Evolutionary conservation across 768 basidiomycete species (phyloP).

Genomic region (Amanita fuliginea): DNA sequence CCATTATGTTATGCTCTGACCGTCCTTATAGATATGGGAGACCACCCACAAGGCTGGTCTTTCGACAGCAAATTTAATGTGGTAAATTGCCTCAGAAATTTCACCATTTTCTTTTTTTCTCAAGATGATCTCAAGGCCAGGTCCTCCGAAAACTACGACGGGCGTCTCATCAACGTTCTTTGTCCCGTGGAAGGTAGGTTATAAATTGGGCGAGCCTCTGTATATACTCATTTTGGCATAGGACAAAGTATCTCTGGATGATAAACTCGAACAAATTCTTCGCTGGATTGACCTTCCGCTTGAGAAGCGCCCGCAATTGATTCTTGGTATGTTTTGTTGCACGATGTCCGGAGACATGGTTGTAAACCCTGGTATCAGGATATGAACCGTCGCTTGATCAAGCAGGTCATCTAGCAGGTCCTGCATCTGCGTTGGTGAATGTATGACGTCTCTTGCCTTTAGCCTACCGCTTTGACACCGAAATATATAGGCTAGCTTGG

Average conservation of each 20-base stretch:
- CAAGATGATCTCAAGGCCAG: conserved; percentile 44
- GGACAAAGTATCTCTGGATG: conserved; percentile 52
- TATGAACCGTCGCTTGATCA: conserved; percentile 85
- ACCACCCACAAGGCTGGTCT: conserved; percentile 67
- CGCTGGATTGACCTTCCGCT: conserved; percentile 76
- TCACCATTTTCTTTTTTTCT: background rate
- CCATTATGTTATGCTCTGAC: background rate
- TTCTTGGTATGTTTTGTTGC: conserved; percentile 50
- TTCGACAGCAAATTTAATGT: conserved; percentile 84
- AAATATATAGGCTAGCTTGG: conserved; percentile 43
- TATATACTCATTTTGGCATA: conserved; percentile 10
- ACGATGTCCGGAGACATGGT: conserved; percentile 1
- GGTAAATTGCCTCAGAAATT: conserved; percentile 35
- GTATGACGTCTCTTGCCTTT: conserved; percentile 27
- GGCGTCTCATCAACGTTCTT: conserved; percentile 66
- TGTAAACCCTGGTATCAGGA: conserved; percentile 24
- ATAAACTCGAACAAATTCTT: conserved; percentile 70
- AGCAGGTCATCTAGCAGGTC: conserved; percentile 67
- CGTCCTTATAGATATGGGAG: conserved; percentile 71
- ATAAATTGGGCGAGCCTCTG: background rate
- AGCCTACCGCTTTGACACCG: conserved; percentile 1
- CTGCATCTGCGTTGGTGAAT: conserved; percentile 59
- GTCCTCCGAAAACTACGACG: conserved; percentile 59
- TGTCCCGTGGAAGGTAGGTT: conserved; percentile 61
- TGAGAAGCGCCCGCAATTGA: conserved; percentile 62